Percentiles rank a stretch among this genome's conserved stretches.
Evolutionary conservation across 345 rosid genomes (phyloP).

Genomic region (Clausena lansium): DNA sequence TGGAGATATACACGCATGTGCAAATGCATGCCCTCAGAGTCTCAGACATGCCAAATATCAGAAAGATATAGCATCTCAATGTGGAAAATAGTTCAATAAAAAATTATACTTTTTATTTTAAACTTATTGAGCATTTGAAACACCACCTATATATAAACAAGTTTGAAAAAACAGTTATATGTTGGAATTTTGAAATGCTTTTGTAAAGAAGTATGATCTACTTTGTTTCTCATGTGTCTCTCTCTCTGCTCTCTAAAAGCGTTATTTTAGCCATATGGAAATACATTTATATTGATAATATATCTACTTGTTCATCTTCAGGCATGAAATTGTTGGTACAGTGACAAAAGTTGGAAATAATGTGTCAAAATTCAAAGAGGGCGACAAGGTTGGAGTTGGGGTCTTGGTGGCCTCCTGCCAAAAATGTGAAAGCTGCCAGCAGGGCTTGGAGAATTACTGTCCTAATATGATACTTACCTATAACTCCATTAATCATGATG

Average conservation of each 20-base stretch:
- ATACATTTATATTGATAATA: not conserved
- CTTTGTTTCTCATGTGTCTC: not conserved
- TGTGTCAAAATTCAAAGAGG: constrained; percentile 63
- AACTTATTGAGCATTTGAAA: not conserved
- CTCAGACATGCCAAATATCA: not conserved
- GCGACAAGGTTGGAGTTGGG: constrained; percentile 79
- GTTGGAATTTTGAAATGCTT: not conserved
- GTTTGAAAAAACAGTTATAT: not conserved
- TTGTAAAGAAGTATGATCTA: not conserved
- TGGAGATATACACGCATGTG: not conserved
- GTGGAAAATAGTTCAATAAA: not conserved
- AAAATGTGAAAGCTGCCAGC: constrained; percentile 67
- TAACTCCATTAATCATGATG: constrained; percentile 46
- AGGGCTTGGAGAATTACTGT: constrained; percentile 79
- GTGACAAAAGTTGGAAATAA: constrained; percentile 62
- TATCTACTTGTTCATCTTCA: constrained; percentile 23
- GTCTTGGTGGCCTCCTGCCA: constrained; percentile 69
- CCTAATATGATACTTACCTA: constrained; percentile 52
- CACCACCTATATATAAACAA: not conserved
- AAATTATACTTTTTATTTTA: not conserved
- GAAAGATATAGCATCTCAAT: not conserved
- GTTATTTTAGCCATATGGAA: not conserved
- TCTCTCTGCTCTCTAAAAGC: not conserved
- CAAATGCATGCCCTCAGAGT: not conserved
- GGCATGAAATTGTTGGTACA: constrained; percentile 82